Base-by-base conservation (phyloP, 495 filamentous ascomycete species). In the Penicillium malachiteum region DNA sequence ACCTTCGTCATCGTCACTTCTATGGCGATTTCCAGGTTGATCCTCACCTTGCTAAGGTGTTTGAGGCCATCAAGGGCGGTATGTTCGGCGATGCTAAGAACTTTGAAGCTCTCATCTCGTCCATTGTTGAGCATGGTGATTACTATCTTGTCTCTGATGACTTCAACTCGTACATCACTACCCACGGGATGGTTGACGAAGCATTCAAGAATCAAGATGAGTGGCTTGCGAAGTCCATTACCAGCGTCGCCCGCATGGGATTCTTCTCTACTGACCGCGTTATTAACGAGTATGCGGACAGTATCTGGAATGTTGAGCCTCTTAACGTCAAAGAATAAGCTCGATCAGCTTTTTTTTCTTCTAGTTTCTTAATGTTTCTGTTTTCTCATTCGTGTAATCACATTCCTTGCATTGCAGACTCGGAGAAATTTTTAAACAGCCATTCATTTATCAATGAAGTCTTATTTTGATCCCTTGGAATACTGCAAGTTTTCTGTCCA, bases 141-240 rank as follows among this genome's bases (percentile, higher is more conserved):
- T 97, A 95, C 77, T 98, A 98, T 66, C 84, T 98, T 14, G 92
- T 98, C 33, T 93, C 88, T 8, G 94, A 98, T 62, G 94, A 98
- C 73, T 98, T 98, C 82, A 85, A 87, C 68, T 90, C 86, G 57
- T 98, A 98, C 72, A 73, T 95, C 65, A 82, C 91, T 64, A 96
- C 94, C 5, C 95, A 97, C 54, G 80, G 81, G 37, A 77, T 96
- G 56, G 90, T 97, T 16, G 95, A 97, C 67, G 86, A 92, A 69
- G 87, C 89, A 37, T 98, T 92, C 81, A 81, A 81, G 70, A 84
- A 97, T 68, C 87, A 93, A 71, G 91, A 96, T 51, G 89, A 87
- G 63, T 98, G 94, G 94, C 73, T 93, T 34, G 85, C 81, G 33
- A 96, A 96, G 81, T 87, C 81, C 56, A 97, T 98, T 62, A 87